Evolutionary conservation across 768 basidiomycete species (phyloP).

Genomic region (Clathrus columnatus): DNA sequence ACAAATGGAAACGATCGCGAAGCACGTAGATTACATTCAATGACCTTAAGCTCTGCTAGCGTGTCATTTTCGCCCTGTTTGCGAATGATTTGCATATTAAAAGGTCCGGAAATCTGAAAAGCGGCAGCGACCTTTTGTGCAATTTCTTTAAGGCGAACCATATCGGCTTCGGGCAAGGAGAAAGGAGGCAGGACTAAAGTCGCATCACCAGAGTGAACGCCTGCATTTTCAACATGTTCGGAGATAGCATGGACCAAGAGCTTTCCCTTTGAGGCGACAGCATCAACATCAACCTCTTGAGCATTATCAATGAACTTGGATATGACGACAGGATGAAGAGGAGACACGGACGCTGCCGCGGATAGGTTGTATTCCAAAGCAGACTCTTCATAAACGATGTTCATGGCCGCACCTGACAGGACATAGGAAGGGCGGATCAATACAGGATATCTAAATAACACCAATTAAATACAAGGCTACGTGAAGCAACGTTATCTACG

Average conservation of each 20-base stretch:
- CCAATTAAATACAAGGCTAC: constrained; percentile 1
- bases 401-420: constrained; percentile 98
- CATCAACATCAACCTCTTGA: constrained; percentile 97
- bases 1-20: constrained; percentile 99
- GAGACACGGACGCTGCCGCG: constrained; percentile 94
- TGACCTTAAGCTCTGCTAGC: constrained; percentile 80
- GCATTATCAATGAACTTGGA: constrained; percentile 98
- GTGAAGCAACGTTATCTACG: constrained; percentile 21
- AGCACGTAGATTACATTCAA: constrained; percentile 97
- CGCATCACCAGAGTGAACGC: constrained; percentile 97
- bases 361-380: constrained; percentile 87
- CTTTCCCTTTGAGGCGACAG: constrained; percentile 87
- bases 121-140: constrained; percentile 92
- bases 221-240: constrained; percentile 97
- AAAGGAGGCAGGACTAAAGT: constrained; percentile 95
- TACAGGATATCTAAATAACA: constrained; percentile 70
- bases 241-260: constrained; percentile 94
- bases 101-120: constrained; percentile 95
- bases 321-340: constrained; percentile 95
- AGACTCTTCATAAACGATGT: constrained; percentile 90
- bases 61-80: constrained; percentile 48
- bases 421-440: constrained; percentile 98
- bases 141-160: constrained; percentile 84
- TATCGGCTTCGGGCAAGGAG: constrained; percentile 64
- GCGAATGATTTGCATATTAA: constrained; percentile 99